phyloP scores from a whole-genome alignment of 1,284 basidiomycete genomes.

The Cryptococcus sp. region DNA sequence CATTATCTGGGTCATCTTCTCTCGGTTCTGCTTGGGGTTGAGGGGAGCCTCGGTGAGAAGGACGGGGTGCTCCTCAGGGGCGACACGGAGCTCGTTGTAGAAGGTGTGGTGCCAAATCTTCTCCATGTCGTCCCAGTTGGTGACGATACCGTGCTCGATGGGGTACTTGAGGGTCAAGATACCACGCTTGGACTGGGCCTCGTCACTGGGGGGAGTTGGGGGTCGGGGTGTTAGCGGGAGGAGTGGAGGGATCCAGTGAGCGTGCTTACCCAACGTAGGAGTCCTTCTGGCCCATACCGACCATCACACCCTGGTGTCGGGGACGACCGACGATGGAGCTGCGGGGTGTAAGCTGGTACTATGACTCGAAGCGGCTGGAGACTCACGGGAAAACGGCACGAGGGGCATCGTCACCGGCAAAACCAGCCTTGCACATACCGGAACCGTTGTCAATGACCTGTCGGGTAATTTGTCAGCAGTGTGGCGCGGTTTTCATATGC shows the following conservation, averaged over 20 bases:
- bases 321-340: slow-evolving; percentile 89
- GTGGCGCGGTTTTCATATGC: too few relatives aligned
- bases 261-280: slow-evolving; percentile 71
- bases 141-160: slow-evolving; percentile 72
- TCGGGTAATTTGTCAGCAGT: not conserved
- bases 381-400: slow-evolving; percentile 69
- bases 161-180: slow-evolving; percentile 88
- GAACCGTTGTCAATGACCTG: slow-evolving; percentile 80
- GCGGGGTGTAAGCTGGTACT: slow-evolving; percentile 1
- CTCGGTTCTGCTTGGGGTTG: slow-evolving; percentile 90
- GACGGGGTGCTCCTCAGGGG: slow-evolving; percentile 83
- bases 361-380: not conserved
- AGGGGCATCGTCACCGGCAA: slow-evolving; percentile 71
- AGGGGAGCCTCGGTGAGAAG: slow-evolving; percentile 91
- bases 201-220: slow-evolving; percentile 68
- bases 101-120: slow-evolving; percentile 93
- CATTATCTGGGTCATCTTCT: slow-evolving; percentile 98
- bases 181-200: slow-evolving; percentile 94
- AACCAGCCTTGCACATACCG: slow-evolving; percentile 92
- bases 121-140: slow-evolving; percentile 97
- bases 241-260: not conserved
- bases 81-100: slow-evolving; percentile 78
- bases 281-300: slow-evolving; percentile 82
- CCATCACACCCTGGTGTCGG: slow-evolving; percentile 90
- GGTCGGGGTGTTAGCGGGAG: slow-evolving; percentile 5